A percentile compares a stretch with the other conserved stretches of the same genome.
Evolutionary conservation across 805 yeast species (phyloP).

Genomic region (Candida nanaspora): DNA sequence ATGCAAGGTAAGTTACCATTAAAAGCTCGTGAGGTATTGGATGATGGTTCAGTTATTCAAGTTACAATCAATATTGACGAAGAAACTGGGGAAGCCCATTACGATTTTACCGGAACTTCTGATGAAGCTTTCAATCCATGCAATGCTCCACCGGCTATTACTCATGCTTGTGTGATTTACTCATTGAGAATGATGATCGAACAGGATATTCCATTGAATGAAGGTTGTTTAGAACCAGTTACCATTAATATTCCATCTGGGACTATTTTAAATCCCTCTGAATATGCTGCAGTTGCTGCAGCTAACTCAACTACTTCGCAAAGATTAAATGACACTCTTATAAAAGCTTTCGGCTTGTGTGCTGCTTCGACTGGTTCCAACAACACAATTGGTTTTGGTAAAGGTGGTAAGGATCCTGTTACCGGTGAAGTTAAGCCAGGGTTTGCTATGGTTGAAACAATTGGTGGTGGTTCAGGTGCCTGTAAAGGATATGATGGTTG

Average conservation of each 20-base stretch:
- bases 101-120: conserved; percentile 49
- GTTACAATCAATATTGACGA: conserved; percentile 33
- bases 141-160: conserved; percentile 49
- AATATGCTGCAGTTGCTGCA: conserved; percentile 34
- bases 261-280: conserved; percentile 29
- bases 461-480: conserved; percentile 51
- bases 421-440: conserved; percentile 33
- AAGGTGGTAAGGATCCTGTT: conserved; percentile 32
- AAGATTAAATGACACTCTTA: conserved; percentile 73
- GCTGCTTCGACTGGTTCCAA: conserved; percentile 91
- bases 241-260: conserved; percentile 23
- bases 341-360: conserved; percentile 73
- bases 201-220: conserved; percentile 50
- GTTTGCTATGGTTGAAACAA: conserved; percentile 44
- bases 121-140: conserved; percentile 43
- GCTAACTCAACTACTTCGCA: conserved; percentile 74
- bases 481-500: conserved; percentile 27
- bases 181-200: conserved; percentile 42
- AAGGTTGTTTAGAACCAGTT: conserved; percentile 36
- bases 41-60: conserved; percentile 47
- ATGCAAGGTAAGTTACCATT: conserved; percentile 28
- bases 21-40: conserved; percentile 41
- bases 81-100: conserved; percentile 34
- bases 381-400: conserved; percentile 81
- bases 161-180: conserved; percentile 47